Conservation (phyloP, 1,284 basidiomycete genomes). For the Vanrija sp. region DNA sequence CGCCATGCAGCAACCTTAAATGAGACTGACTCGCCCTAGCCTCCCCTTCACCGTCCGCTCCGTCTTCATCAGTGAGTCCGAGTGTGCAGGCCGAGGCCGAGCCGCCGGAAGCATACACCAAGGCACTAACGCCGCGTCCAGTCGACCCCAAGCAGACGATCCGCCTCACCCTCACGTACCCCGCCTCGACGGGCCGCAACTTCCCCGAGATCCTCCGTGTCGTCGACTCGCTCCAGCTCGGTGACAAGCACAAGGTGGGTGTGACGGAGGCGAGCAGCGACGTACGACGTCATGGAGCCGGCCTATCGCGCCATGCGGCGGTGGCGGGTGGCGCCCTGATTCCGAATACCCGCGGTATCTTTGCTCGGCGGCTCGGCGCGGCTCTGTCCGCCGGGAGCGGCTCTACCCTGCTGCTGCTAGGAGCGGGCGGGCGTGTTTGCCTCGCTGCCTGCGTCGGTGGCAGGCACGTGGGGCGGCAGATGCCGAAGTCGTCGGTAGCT, state of each 20-base stretch:
- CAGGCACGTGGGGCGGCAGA: too few relatives aligned
- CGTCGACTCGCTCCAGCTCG: constrained; percentile 83
- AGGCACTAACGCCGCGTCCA: constrained; percentile 6
- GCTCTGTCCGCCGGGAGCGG: too few relatives aligned
- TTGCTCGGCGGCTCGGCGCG: too few relatives aligned
- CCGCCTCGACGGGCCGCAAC: constrained; percentile 62
- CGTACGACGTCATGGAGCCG: too few relatives aligned
- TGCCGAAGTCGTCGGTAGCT: too few relatives aligned
- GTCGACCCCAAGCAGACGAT: constrained; percentile 85
- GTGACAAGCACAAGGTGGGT: constrained; percentile 68
- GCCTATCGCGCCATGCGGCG: too few relatives aligned
- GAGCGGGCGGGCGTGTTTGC: too few relatives aligned
- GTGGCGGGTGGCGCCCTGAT: too few relatives aligned
- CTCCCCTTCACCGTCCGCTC: constrained; percentile 75
- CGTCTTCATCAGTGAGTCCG: constrained; percentile 67
- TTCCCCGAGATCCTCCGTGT: constrained; percentile 80
- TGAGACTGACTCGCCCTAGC: neutral
- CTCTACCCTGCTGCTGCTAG: too few relatives aligned
- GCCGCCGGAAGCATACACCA: neutral
- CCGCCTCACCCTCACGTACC: constrained; percentile 84
- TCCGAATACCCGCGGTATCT: too few relatives aligned
- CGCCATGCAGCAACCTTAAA: too few relatives aligned
- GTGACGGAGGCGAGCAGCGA: constrained; percentile 21
- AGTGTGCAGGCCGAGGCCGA: neutral
- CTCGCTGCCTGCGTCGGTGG: too few relatives aligned